These are phyloP conservation scores for Nakataea oryzae DNA, from an alignment of 2,329 filamentous ascomycete species.

Conservation along the genomic window DNA sequence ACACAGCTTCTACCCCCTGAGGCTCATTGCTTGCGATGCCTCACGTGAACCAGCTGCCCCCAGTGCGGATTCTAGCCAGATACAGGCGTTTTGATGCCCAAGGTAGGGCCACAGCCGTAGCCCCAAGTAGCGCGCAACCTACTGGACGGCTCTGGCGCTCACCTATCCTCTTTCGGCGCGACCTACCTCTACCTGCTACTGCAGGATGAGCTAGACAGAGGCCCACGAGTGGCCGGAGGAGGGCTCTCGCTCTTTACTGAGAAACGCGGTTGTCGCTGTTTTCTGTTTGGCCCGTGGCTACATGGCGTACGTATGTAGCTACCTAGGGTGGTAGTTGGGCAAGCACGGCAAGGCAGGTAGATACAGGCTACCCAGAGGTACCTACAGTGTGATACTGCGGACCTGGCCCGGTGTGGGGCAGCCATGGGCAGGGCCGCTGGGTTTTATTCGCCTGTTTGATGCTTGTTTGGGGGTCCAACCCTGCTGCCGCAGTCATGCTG, in stretches of 20 bases:
- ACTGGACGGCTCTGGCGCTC: background rate
- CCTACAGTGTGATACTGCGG: background rate
- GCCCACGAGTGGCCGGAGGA: too few relatives aligned
- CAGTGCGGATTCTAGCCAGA: background rate
- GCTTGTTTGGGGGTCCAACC: conserved; percentile 30
- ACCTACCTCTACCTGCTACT: background rate
- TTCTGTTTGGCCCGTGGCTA: background rate
- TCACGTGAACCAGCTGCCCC: background rate
- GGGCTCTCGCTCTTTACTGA: background rate
- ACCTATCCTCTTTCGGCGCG: background rate
- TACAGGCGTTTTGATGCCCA: background rate
- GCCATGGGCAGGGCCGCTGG: background rate
- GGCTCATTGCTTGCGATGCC: background rate
- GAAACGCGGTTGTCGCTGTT: background rate
- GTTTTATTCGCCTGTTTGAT: conserved; percentile 25
- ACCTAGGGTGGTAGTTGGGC: too few relatives aligned
- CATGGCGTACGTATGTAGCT: too few relatives aligned
- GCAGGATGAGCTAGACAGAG: background rate
- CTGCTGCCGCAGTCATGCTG: conserved; percentile 27
- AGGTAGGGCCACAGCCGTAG: background rate
- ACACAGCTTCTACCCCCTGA: background rate
- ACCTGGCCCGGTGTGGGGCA: background rate
- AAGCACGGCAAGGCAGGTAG: background rate
- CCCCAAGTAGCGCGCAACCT: background rate
- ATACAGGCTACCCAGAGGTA: background rate